These are phyloP conservation scores for Boletales sp. DNA, from an alignment of 768 basidiomycete genomes.

Conservation along the genomic window DNA sequence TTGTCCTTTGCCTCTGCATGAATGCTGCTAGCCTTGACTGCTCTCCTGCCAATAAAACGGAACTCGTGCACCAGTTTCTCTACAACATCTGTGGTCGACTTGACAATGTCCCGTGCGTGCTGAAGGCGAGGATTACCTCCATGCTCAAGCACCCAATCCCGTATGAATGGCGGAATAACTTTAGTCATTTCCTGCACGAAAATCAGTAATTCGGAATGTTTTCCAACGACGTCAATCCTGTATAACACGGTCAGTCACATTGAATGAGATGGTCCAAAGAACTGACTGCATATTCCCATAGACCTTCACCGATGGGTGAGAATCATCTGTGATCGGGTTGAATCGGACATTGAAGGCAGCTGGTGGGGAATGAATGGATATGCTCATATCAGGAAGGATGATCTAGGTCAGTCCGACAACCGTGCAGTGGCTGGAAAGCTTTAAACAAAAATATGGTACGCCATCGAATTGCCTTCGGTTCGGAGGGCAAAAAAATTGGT, in stretches of 20 bases:
- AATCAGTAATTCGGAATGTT: constrained; percentile 1
- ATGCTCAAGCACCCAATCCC: constrained; percentile 33
- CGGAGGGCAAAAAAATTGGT: constrained; percentile 43
- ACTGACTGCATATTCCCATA: constrained; percentile 9
- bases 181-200: constrained; percentile 9
- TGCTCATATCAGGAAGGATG: too few species aligned
- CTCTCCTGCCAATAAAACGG: too few species aligned
- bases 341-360: constrained; percentile 44
- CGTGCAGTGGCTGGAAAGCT: constrained; percentile 25
- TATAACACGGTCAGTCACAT: constrained; percentile 11
- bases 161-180: constrained; percentile 15
- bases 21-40: constrained; percentile 30
- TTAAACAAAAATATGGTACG: constrained; percentile 34
- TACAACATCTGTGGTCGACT: constrained; percentile 4
- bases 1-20: constrained; percentile 20
- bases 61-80: constrained; percentile 17
- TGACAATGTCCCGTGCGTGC: constrained; percentile 12
- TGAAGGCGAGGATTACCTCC: constrained; percentile 14
- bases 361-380: neutral
- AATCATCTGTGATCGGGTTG: neutral
- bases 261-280: neutral
- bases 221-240: constrained; percentile 13
- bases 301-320: constrained; percentile 1
- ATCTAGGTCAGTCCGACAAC: constrained; percentile 2
- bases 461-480: constrained; percentile 42